These are phyloP conservation scores for Alternaria incomplexa DNA, from an alignment of 2,329 filamentous ascomycete genomes.

Conservation along the genomic window DNA sequence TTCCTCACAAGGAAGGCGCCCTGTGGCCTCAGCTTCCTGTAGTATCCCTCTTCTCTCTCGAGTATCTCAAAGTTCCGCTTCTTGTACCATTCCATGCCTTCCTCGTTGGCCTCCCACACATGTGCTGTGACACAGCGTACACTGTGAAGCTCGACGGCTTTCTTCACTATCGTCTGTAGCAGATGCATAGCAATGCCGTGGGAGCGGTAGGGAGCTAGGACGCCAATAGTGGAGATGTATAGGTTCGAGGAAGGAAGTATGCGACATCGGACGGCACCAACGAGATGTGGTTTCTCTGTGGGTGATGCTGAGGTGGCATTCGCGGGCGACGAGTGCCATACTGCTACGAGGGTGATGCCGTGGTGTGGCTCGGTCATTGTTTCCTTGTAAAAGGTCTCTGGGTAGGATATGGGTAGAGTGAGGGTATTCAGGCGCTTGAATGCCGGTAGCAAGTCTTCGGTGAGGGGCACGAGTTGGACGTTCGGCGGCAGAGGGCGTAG, in stretches of 20 bases:
- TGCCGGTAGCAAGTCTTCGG: constrained; percentile 60
- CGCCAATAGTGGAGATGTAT: constrained; percentile 67
- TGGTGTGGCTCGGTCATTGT: constrained; percentile 62
- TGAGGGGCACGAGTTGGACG: constrained; percentile 60
- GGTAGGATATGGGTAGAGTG: constrained; percentile 67
- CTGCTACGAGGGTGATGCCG: constrained; percentile 64
- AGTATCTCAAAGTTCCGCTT: constrained; percentile 63
- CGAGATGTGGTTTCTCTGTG: constrained; percentile 43
- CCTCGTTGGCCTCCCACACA: constrained; percentile 68
- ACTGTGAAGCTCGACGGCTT: constrained; percentile 57
- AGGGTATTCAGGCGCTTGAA: constrained; percentile 64
- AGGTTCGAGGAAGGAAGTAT: constrained; percentile 53
- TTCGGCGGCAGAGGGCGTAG: constrained; percentile 53
- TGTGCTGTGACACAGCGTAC: constrained; percentile 64
- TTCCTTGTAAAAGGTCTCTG: constrained; percentile 66
- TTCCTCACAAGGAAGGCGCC: constrained; percentile 61
- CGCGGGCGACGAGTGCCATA: constrained; percentile 55
- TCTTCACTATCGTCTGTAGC: constrained; percentile 54
- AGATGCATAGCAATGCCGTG: constrained; percentile 64
- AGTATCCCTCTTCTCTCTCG: constrained; percentile 62
- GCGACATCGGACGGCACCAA: constrained; percentile 57
- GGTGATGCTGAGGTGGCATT: neutral
- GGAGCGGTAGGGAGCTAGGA: constrained; percentile 65
- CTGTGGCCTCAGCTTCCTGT: constrained; percentile 62
- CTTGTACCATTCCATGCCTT: constrained; percentile 66